phyloP scores from a whole-genome alignment of 441 rosid genomes.

The Biscutella laevigata region DNA sequence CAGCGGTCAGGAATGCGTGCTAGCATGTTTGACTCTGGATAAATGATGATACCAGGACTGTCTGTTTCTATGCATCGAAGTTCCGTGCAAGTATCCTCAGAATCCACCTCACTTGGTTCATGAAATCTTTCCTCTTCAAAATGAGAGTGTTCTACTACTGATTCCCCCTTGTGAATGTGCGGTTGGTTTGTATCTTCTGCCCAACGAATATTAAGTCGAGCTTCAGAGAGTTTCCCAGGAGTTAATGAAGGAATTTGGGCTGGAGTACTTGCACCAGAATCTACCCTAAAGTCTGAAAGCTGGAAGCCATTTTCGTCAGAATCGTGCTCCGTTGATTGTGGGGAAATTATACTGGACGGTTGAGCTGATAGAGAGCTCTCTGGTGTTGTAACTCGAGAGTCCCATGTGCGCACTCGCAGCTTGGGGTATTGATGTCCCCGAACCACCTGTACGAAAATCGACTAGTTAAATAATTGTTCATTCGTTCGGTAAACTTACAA shows the following conservation, averaged over 20 bases:
- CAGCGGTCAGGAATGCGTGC: constrained; percentile 11
- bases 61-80: constrained; percentile 49
- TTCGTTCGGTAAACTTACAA: not conserved
- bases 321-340: constrained; percentile 48
- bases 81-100: constrained; percentile 47
- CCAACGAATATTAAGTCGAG: constrained; percentile 22
- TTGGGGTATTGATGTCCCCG: constrained; percentile 58
- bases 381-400: constrained; percentile 36
- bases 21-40: constrained; percentile 25
- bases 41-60: constrained; percentile 27
- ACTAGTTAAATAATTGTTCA: too few relatives aligned
- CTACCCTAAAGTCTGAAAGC: constrained; percentile 43
- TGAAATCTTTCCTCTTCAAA: constrained; percentile 19
- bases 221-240: constrained; percentile 26
- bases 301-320: constrained; percentile 53
- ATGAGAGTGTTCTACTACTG: constrained; percentile 18
- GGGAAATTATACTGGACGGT: constrained; percentile 38
- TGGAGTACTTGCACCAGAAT: constrained; percentile 31
- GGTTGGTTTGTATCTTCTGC: constrained; percentile 20
- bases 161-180: constrained; percentile 22
- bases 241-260: constrained; percentile 31
- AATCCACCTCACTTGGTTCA: constrained; percentile 39
- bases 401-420: constrained; percentile 71
- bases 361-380: constrained; percentile 31
- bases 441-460: constrained; percentile 41